Evolutionary conservation across 2,329 filamentous ascomycete species (phyloP), one percentile per base, ranked within the genome.

Genomic region (Bipolaris oryzae): DNA sequence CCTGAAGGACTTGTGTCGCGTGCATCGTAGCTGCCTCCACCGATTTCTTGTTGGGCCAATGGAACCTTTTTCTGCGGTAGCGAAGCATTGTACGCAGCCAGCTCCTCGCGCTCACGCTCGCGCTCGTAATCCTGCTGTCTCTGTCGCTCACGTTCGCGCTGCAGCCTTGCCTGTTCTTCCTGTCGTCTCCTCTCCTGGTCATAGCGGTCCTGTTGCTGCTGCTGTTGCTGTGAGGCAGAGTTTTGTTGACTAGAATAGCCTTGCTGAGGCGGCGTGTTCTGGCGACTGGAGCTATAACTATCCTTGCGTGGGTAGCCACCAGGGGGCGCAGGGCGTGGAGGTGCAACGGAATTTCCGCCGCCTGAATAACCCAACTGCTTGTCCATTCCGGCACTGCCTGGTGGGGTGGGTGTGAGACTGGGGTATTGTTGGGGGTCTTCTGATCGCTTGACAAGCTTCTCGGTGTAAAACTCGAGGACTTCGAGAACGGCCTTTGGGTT

Each of bases 1-100:
- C 83, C 74, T 18, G 80, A 76, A 20, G 77, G 77, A 52, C 77
- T 79, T n/a, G 74, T 61, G 58, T 80, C 80, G 57, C 78, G 68
- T 34, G 74, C 61, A 66, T 80, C 76, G 56, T 81, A 81, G 42
- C 81, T 79, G 59, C 83, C 81, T 59, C 86, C 89, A 55, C 91
- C 91, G 65, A 98, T 80, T 76, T 98, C 95, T 77, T 97, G 93
- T 75, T 98, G 91, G 31, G 93, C 92, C 63, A 95, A 71, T 2
- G 91, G 91, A 10, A 87, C 79, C 73, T 91, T 91, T 61, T 84
- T 88, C 80, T 96, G 90, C 31, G 92, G 94, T 57, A 97, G 79
- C 21, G 91, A 92, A 34, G 91, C 90, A 75, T 98, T 96, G 77
- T 96, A 97, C 16, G 87, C 91, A 72, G 95, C 92, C 66, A 91